Conservation (phyloP, 108 stramenopile species). For the Hondaea fermentalgiana region DNA sequence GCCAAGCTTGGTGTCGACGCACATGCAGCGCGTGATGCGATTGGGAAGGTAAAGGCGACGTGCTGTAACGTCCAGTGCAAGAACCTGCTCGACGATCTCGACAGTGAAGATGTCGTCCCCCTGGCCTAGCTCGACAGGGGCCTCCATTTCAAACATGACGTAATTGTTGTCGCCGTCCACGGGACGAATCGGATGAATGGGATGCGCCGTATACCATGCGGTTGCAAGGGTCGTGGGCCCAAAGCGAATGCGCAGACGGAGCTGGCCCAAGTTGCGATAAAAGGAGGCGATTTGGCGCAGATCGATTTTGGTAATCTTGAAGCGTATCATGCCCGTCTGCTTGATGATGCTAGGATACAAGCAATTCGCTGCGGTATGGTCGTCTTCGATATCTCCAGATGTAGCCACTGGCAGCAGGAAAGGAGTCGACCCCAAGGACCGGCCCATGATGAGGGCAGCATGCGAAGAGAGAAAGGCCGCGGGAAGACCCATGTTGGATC, state of each 20-base stretch:
- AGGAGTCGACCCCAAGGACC: constrained; percentile 50
- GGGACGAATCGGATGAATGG: background rate
- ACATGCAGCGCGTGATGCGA: too few species aligned
- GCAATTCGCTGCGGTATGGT: background rate
- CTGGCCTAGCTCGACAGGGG: background rate
- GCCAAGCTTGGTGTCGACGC: background rate
- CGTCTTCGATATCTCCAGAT: constrained; percentile 5
- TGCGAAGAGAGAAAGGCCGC: constrained; percentile 48
- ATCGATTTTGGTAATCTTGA: background rate
- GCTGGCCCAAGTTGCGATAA: background rate
- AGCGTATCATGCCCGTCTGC: background rate
- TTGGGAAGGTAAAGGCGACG: background rate
- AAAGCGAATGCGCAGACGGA: background rate
- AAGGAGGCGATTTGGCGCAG: background rate
- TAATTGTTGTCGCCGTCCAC: background rate
- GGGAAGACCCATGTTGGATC: constrained; percentile 55
- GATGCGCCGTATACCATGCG: background rate
- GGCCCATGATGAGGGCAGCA: constrained; percentile 42
- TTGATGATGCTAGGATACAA: background rate
- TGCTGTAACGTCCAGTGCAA: background rate
- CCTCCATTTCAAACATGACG: background rate
- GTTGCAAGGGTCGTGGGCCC: background rate
- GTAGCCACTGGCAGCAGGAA: constrained; percentile 47
- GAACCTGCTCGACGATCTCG: background rate
- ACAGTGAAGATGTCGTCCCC: background rate